Evolutionary conservation across 495 filamentous ascomycete species (phyloP).

Genomic region (Extremus antarcticus): DNA sequence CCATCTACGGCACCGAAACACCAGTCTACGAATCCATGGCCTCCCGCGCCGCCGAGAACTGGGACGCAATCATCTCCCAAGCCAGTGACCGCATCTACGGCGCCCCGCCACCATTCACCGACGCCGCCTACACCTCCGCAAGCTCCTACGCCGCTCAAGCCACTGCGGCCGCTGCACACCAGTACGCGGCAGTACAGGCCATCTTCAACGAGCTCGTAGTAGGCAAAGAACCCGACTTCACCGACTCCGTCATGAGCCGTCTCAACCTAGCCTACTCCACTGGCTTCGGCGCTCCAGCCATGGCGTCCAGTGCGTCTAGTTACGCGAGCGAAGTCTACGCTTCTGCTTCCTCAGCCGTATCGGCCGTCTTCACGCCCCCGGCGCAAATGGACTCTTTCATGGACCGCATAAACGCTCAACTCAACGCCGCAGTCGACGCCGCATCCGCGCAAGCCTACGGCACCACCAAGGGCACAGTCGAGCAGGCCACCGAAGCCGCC

Average conservation of each 20-base stretch:
- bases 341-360: conserved; percentile 45
- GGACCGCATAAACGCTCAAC: conserved; percentile 42
- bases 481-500: conserved; percentile 43
- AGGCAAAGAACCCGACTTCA: conserved; percentile 72
- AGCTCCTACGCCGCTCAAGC: conserved; percentile 42
- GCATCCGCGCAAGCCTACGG: conserved; percentile 52
- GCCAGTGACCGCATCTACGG: conserved; percentile 65
- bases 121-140: conserved; percentile 40
- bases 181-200: conserved; percentile 58
- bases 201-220: conserved; percentile 66
- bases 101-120: conserved; percentile 55
- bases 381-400: conserved; percentile 50
- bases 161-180: conserved; percentile 39
- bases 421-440: conserved; percentile 49
- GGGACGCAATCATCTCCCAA: conserved; percentile 55
- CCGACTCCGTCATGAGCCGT: conserved; percentile 65
- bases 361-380: conserved; percentile 44
- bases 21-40: conserved; percentile 37
- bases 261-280: conserved; percentile 55
- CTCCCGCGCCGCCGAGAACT: conserved; percentile 47
- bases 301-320: conserved; percentile 40
- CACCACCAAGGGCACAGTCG: conserved; percentile 42
- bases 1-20: conserved; percentile 36
- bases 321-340: conserved; percentile 47
- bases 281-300: conserved; percentile 35